phyloP scores from a whole-genome alignment of 2,329 filamentous ascomycete genomes.

The Cylindrodendrum hubeiense region DNA sequence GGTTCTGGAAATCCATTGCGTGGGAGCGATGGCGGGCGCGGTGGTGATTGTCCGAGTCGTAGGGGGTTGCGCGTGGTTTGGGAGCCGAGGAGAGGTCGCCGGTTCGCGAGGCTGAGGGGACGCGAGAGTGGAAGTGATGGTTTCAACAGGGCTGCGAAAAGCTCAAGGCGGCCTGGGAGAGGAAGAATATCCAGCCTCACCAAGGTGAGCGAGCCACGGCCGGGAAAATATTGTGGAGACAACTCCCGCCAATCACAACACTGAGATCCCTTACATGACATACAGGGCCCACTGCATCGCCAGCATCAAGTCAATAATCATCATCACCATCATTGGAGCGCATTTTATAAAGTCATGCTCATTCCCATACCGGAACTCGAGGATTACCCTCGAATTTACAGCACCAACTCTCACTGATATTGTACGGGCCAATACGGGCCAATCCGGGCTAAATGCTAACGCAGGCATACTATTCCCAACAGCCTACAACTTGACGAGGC shows the following conservation, averaged over 20 bases:
- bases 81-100: neutral
- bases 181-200: constrained; percentile 17
- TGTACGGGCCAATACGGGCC: too few relatives aligned
- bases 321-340: neutral
- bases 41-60: neutral
- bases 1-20: constrained; percentile 85
- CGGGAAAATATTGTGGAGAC: neutral
- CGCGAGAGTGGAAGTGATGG: constrained; percentile 13
- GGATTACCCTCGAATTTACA: neutral
- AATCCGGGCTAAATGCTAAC: neutral
- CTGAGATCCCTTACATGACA: neutral
- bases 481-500: constrained; percentile 28
- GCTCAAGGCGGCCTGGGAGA: constrained; percentile 22
- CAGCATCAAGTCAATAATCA: neutral
- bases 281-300: neutral
- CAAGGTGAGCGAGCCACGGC: constrained; percentile 9
- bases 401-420: neutral
- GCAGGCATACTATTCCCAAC: neutral
- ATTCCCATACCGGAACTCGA: neutral
- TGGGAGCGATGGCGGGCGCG: neutral
- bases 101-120: constrained; percentile 29
- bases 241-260: constrained; percentile 35
- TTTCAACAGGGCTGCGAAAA: constrained; percentile 31
- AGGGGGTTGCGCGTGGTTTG: neutral
- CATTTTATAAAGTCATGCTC: neutral